Evolutionary conservation across 176 grass and related monocot species (phyloP).

Genomic region (Phragmites australis): DNA sequence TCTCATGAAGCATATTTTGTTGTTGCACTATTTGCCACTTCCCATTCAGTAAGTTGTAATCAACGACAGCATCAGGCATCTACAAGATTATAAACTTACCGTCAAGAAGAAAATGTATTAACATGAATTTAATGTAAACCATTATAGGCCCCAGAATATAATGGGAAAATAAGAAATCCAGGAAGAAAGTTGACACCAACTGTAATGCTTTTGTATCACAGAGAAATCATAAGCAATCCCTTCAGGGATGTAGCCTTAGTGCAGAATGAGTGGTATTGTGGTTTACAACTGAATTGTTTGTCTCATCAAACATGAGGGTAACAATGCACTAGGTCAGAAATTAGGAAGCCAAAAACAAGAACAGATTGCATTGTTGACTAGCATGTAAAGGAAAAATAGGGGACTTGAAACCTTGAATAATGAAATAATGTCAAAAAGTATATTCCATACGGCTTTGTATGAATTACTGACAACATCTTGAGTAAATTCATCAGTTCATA

Average conservation of each 20-base stretch:
- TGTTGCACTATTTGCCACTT: constrained; percentile 93
- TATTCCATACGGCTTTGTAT: constrained; percentile 17
- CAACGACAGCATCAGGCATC: constrained; percentile 96
- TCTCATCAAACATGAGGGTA: not conserved
- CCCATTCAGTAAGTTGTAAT: constrained; percentile 83
- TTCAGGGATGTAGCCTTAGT: not conserved
- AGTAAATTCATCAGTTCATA: not conserved
- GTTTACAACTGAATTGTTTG: constrained; percentile 1
- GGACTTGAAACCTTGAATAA: no score
- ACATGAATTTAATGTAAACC: constrained; percentile 1
- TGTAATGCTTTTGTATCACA: constrained; percentile 19
- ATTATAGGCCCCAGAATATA: not conserved
- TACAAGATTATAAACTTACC: constrained; percentile 36
- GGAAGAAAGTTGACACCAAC: not conserved
- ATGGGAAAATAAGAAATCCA: constrained; percentile 20
- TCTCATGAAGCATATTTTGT: constrained; percentile 90
- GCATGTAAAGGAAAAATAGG: not conserved
- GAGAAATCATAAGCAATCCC: not conserved
- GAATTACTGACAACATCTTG: not conserved
- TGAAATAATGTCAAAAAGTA: not conserved
- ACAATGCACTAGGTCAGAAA: not conserved
- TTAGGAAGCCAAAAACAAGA: constrained; percentile 12
- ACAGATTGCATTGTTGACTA: constrained; percentile 3
- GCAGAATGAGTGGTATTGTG: not conserved
- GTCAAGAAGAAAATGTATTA: constrained; percentile 26